Percentiles rank a stretch among this genome's conserved stretches.
Conservation (phyloP, 2,329 filamentous ascomycete genomes). For the Fusarium albidum region DNA sequence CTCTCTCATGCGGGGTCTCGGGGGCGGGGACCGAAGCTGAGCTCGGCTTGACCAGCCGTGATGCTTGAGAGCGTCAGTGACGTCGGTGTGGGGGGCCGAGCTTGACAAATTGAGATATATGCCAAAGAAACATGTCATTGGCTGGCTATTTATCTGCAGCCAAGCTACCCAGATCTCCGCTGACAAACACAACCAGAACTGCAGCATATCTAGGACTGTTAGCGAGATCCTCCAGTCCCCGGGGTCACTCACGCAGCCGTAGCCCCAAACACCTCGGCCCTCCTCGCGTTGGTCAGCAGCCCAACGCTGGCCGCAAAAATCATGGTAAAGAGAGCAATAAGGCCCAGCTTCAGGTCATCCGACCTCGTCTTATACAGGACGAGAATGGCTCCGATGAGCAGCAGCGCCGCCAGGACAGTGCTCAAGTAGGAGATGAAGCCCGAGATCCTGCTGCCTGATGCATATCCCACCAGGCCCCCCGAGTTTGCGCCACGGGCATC, state of each 20-base stretch:
- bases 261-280: conserved; percentile 11
- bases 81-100: no score
- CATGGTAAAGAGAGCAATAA: conserved; percentile 13
- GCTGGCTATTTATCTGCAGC: no score
- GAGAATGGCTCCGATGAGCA: conserved; percentile 14
- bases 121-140: no score
- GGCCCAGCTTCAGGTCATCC: conserved; percentile 8
- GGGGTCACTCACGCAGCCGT: conserved; percentile 16
- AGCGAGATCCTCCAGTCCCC: not conserved
- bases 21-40: no score
- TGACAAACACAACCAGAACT: conserved; percentile 7
- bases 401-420: conserved; percentile 8
- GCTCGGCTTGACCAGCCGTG: no score
- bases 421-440: conserved; percentile 14
- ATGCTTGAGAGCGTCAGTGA: no score
- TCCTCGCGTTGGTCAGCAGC: conserved; percentile 11
- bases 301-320: conserved; percentile 14
- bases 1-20: no score
- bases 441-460: conserved; percentile 8
- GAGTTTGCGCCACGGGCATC: not conserved
- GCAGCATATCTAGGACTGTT: not conserved
- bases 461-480: not conserved
- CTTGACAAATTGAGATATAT: no score
- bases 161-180: conserved; percentile 1
- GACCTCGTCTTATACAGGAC: conserved; percentile 12